Conservation (phyloP, 352 stramenopile species). For the Globisporangium spiculum region DNA sequence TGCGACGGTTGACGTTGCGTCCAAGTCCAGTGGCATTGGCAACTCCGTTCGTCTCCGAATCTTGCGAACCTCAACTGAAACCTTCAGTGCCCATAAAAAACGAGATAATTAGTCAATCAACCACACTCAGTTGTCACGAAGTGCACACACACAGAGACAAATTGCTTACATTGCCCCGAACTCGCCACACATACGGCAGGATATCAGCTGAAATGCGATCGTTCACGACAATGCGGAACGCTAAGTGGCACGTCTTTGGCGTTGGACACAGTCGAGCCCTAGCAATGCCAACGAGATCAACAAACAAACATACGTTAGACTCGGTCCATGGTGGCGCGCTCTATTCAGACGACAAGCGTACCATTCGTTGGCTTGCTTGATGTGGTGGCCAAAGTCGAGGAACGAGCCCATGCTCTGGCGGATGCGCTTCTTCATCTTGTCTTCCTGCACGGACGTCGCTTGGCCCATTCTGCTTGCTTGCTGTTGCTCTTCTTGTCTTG, state of each 20-base stretch:
- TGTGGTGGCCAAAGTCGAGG: slow-evolving; percentile 64
- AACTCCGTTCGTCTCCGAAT: slow-evolving; percentile 48
- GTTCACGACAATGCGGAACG: slow-evolving; percentile 74
- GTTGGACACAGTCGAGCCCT: slow-evolving; percentile 70
- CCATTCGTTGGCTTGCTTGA: slow-evolving; percentile 80
- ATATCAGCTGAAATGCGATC: slow-evolving; percentile 54
- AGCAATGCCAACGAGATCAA: neutral
- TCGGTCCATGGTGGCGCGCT: neutral
- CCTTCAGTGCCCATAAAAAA: slow-evolving; percentile 14
- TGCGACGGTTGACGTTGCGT: slow-evolving; percentile 18
- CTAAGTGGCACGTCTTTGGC: slow-evolving; percentile 71
- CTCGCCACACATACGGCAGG: slow-evolving; percentile 70
- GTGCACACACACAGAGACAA: neutral
- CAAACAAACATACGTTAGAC: neutral
- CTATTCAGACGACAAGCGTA: slow-evolving; percentile 23
- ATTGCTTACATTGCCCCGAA: slow-evolving; percentile 54
- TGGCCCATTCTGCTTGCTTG: slow-evolving; percentile 49
- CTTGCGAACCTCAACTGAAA: slow-evolving; percentile 69
- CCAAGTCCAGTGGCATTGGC: slow-evolving; percentile 13
- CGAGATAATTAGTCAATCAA: neutral
- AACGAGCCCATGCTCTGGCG: slow-evolving; percentile 67
- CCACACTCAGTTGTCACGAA: neutral
- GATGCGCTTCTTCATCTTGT: slow-evolving; percentile 74
- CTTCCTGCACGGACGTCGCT: slow-evolving; percentile 60
- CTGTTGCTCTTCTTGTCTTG: neutral